A percentile compares a stretch with the other conserved stretches of the same genome.
Evolutionary conservation across 2,329 filamentous ascomycete species (phyloP).

Genomic region (Fragosphaeria purpurea): DNA sequence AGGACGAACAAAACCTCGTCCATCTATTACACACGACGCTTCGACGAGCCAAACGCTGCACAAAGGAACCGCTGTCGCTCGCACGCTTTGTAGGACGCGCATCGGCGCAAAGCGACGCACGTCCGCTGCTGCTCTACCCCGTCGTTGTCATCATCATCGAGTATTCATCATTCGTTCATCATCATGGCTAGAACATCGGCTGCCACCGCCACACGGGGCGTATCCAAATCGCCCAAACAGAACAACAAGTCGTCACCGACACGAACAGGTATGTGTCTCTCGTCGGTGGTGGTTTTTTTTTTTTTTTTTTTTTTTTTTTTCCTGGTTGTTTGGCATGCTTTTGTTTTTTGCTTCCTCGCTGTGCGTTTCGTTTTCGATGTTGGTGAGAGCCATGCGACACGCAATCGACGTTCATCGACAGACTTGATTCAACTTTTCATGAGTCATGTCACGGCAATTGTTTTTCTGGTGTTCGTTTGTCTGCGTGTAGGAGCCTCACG

Average conservation of each 20-base stretch:
- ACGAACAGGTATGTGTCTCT: slow-evolving; percentile 27
- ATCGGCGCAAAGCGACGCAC: not conserved
- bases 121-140: no score
- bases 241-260: slow-evolving; percentile 30
- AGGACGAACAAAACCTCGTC: no score
- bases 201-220: slow-evolving; percentile 28
- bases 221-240: slow-evolving; percentile 40
- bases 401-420: no score
- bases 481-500: no score
- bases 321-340: not conserved
- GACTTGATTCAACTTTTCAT: no score
- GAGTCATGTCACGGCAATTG: no score
- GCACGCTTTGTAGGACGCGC: not conserved
- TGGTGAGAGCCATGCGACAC: no score
- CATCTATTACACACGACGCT: no score
- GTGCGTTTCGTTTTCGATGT: no score
- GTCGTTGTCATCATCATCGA: slow-evolving; percentile 2
- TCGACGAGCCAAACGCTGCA: no score
- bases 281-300: slow-evolving; percentile 12
- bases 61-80: not conserved
- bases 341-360: not conserved
- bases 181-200: slow-evolving; percentile 37
- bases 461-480: no score
- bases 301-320: not conserved
- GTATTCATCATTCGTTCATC: slow-evolving; percentile 16